Base-by-base conservation (phyloP, 2,329 filamentous ascomycete genomes). In the Hypoxylon sp. region DNA sequence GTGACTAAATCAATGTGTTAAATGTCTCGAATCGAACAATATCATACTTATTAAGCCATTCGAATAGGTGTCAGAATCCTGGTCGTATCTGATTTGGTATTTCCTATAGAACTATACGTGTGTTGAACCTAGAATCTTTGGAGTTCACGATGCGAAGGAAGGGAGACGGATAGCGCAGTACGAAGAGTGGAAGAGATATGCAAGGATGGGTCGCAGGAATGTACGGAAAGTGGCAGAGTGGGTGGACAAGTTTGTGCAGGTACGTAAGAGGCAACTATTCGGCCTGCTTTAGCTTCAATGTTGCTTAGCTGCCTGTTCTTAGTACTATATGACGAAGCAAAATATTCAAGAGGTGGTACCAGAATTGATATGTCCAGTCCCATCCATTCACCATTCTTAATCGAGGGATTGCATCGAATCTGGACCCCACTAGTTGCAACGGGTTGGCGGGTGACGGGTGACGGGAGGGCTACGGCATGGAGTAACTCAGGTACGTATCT, bases 381-480 rank as follows among this genome's bases (percentile, higher is more conserved):
- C 17, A 44, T 17, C 39, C 8, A 19, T 44, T 19, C 39, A 19
- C 17, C 6, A 19, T 17, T 44, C n/a, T 44, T 44, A 22, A 44
- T 19, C 17, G 39, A 22, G 29, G 29, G 29, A 31, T 31, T 31
- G 29, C 29, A 9, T 31, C 39, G 17, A 44, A 26, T 1, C 52
- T 17, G 29, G 42, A 56, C 53, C 53, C 53, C 39, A 56, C 37
- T 26, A 46, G 14, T 14, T 57, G 29, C 29, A 37, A 8, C 31
- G 26, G 44, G 54, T 13, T 48, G 24, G 22, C 56, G 48, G 58
- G 39, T 26, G 29, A 31, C 29, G 29, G 29, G 29, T 17, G 52
- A 19, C 52, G 52, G 52, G 52, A 26, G 26, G 52, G 52, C 51
- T 54, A 62, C 59, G 50, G 50, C 22, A 17, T 59, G 59, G 59